Conservation (phyloP, 2,329 filamentous ascomycete species). For the Rutstroemia sp. region DNA sequence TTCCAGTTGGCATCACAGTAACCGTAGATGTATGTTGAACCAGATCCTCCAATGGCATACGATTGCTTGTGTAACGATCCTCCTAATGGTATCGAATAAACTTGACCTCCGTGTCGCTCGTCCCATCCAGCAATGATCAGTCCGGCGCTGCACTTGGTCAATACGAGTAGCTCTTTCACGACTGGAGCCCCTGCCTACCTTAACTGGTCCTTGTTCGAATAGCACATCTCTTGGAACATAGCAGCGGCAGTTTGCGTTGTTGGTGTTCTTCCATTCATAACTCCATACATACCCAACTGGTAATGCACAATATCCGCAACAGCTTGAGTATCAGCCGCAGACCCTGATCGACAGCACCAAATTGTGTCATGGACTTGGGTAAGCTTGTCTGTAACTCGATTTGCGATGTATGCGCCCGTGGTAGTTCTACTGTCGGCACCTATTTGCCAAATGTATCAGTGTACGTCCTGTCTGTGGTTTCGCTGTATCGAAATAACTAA, state of each 20-base stretch:
- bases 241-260: slow-evolving; percentile 93
- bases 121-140: slow-evolving; percentile 99
- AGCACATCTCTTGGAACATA: slow-evolving; percentile 97
- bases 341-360: slow-evolving; percentile 98
- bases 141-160: slow-evolving; percentile 58
- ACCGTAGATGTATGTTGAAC: slow-evolving; percentile 98
- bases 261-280: slow-evolving; percentile 80
- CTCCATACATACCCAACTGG: slow-evolving; percentile 85
- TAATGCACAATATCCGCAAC: slow-evolving; percentile 98
- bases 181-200: slow-evolving; percentile 50
- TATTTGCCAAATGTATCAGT: slow-evolving; percentile 26
- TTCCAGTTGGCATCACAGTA: slow-evolving; percentile 96
- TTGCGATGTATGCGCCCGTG: slow-evolving; percentile 96
- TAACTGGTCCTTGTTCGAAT: slow-evolving; percentile 90
- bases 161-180: not conserved
- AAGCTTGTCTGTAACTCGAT: slow-evolving; percentile 98
- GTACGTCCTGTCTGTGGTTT: not conserved
- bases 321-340: slow-evolving; percentile 94
- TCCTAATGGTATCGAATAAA: slow-evolving; percentile 94
- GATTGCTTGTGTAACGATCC: slow-evolving; percentile 96
- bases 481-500: slow-evolving; percentile 31
- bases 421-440: slow-evolving; percentile 96
- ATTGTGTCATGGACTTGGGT: slow-evolving; percentile 98
- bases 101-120: slow-evolving; percentile 87
- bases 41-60: slow-evolving; percentile 92